phyloP scores from a whole-genome alignment of 148 eudicot species.

The Euryodendron excelsum region DNA sequence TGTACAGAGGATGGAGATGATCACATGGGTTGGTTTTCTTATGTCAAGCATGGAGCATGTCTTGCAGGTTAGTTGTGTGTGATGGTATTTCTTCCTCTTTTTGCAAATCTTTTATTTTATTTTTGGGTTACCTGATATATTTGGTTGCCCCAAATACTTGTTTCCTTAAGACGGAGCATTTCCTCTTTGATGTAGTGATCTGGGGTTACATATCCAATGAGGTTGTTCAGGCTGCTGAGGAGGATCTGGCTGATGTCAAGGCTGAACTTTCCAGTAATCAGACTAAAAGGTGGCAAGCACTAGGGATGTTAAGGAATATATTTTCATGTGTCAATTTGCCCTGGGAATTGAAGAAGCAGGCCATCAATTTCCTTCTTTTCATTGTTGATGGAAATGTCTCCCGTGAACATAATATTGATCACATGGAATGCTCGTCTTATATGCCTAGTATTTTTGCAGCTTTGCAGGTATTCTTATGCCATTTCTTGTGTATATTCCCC shows the following conservation, averaged over 20 bases:
- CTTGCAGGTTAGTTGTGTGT: conserved; percentile 61
- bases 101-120: background rate
- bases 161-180: conserved; percentile 4
- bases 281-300: conserved; percentile 70
- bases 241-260: conserved; percentile 48
- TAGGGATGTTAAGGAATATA: conserved; percentile 60
- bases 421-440: conserved; percentile 36
- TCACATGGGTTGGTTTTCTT: conserved; percentile 50
- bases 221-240: conserved; percentile 52
- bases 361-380: conserved; percentile 54
- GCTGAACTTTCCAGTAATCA: conserved; percentile 54
- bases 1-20: conserved; percentile 58
- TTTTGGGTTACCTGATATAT: background rate
- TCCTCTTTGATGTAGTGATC: conserved; percentile 45
- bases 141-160: background rate
- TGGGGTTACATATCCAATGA: conserved; percentile 76
- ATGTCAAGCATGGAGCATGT: conserved; percentile 76
- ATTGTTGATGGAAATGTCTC: conserved; percentile 47
- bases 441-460: conserved; percentile 50
- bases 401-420: conserved; percentile 31
- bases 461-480: conserved; percentile 59
- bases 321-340: conserved; percentile 48
- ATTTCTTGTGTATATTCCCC: background rate
- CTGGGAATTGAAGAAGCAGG: conserved; percentile 68
- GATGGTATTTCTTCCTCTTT: conserved; percentile 15